These are phyloP conservation scores for Ustilago bromivora DNA, from an alignment of 1,284 basidiomycete genomes.

Conservation along the genomic window DNA sequence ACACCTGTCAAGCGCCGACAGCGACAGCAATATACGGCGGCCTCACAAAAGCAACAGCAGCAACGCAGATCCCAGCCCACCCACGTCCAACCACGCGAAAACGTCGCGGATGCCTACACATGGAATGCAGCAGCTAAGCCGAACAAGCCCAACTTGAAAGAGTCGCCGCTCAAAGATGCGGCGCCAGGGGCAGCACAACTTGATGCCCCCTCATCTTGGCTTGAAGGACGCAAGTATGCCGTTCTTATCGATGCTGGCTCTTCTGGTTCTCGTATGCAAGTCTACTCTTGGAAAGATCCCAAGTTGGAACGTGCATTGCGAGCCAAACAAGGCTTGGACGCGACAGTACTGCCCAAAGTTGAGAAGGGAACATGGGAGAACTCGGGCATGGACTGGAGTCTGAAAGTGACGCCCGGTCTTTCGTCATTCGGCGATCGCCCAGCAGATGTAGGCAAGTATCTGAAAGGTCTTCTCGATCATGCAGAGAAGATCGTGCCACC, in stretches of 20 bases:
- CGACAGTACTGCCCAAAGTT: conserved; percentile 78
- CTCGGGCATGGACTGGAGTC: conserved; percentile 78
- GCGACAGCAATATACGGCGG: conserved; percentile 7
- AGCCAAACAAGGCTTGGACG: conserved; percentile 55
- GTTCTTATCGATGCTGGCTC: conserved; percentile 98
- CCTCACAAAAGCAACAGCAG: conserved; percentile 8
- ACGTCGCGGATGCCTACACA: conserved; percentile 44
- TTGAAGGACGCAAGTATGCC: conserved; percentile 76
- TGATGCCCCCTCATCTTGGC: conserved; percentile 45
- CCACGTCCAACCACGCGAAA: conserved; percentile 21
- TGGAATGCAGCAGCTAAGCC: conserved; percentile 55
- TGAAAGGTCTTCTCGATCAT: conserved; percentile 85
- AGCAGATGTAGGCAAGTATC: conserved; percentile 79
- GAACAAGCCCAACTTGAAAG: conserved; percentile 29
- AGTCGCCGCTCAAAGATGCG: conserved; percentile 46
- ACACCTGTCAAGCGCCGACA: conserved; percentile 36
- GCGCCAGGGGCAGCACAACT: conserved; percentile 46
- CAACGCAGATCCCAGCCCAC: conserved; percentile 14
- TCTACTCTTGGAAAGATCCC: conserved; percentile 95
- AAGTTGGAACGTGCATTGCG: conserved; percentile 72
- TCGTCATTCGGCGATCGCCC: conserved; percentile 83
- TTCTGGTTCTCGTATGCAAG: conserved; percentile 93
- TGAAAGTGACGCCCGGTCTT: conserved; percentile 94
- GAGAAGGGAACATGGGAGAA: conserved; percentile 89
- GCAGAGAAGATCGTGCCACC: conserved; percentile 86